phyloP scores from a whole-genome alignment of 495 filamentous ascomycete species.

The Tuber indicum region DNA sequence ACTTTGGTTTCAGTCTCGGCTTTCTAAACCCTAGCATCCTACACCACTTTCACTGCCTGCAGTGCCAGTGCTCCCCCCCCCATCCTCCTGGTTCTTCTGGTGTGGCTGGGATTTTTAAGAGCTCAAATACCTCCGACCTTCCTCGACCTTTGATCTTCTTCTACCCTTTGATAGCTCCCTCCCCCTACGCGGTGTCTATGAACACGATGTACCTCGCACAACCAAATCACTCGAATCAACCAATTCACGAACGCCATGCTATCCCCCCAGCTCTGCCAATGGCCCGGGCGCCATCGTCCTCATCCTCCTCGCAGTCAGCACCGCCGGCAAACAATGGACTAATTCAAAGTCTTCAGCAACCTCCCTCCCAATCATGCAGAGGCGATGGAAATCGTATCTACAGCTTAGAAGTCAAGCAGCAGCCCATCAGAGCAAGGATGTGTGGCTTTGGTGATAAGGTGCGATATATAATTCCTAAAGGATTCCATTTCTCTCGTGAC shows the following conservation, averaged over 20 bases:
- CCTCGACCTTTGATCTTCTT: constrained; percentile 20
- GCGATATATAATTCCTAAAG: constrained; percentile 29
- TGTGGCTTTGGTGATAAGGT: constrained; percentile 99
- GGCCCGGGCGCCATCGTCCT: constrained; percentile 36
- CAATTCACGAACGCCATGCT: constrained; percentile 21
- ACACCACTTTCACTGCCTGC: constrained; percentile 24
- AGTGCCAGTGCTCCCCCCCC: constrained; percentile 13
- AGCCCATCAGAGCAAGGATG: constrained; percentile 92
- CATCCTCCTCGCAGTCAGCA: constrained; percentile 28
- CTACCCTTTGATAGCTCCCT: constrained; percentile 8
- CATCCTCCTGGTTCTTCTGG: constrained; percentile 1
- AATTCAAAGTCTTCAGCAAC: constrained; percentile 29
- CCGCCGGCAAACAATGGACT: constrained; percentile 33
- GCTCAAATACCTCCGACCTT: constrained; percentile 29
- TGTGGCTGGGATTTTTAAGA: constrained; percentile 17
- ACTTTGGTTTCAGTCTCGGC: constrained; percentile 15
- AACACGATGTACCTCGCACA: constrained; percentile 36
- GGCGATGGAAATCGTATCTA: constrained; percentile 49
- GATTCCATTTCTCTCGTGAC: constrained; percentile 18
- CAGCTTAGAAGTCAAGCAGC: constrained; percentile 80
- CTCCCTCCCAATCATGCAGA: constrained; percentile 36
- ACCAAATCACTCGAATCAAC: constrained; percentile 22
- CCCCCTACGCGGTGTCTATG: constrained; percentile 27
- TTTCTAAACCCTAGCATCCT: constrained; percentile 18
- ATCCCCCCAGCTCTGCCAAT: constrained; percentile 34